These are phyloP conservation scores for Aureobasidium pullulans DNA, from an alignment of 2,329 filamentous ascomycete genomes.

Conservation along the genomic window DNA sequence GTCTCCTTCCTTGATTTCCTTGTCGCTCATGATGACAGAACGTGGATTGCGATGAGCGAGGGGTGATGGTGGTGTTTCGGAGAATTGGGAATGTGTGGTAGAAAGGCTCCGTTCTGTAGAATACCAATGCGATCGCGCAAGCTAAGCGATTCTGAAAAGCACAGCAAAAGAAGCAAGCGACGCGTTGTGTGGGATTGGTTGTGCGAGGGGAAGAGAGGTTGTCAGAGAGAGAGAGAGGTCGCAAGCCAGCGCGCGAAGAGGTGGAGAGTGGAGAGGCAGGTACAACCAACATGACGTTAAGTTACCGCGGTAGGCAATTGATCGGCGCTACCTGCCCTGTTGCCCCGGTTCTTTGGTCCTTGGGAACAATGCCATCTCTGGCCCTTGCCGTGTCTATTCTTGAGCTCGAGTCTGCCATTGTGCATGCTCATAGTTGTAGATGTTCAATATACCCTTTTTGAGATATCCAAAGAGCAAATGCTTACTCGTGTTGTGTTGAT, in stretches of 20 bases:
- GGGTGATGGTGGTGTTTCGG: neutral
- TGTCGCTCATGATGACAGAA: conserved; percentile 35
- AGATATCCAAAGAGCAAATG: neutral
- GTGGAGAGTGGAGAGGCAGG: conserved; percentile 6
- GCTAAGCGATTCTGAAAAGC: neutral
- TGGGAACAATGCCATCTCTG: neutral
- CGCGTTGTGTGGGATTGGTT: neutral
- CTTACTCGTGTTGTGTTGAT: neutral
- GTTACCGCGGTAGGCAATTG: neutral
- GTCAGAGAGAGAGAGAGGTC: neutral
- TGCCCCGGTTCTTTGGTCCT: conserved; percentile 2
- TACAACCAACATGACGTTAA: neutral
- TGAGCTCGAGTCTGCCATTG: neutral
- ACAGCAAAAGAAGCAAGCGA: neutral
- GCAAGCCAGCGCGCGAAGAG: neutral
- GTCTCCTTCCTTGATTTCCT: conserved; percentile 44
- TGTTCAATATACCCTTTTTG: neutral
- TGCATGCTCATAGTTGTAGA: neutral
- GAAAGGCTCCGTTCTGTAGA: neutral
- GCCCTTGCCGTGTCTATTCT: neutral
- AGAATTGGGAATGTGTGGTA: neutral
- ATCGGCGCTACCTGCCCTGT: conserved; percentile 6
- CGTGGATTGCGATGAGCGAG: neutral
- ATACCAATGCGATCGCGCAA: conserved; percentile 8
- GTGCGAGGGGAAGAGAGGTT: neutral